phyloP scores from a whole-genome alignment of 2,329 filamentous ascomycete genomes.

The Fusarium mexicanum region DNA sequence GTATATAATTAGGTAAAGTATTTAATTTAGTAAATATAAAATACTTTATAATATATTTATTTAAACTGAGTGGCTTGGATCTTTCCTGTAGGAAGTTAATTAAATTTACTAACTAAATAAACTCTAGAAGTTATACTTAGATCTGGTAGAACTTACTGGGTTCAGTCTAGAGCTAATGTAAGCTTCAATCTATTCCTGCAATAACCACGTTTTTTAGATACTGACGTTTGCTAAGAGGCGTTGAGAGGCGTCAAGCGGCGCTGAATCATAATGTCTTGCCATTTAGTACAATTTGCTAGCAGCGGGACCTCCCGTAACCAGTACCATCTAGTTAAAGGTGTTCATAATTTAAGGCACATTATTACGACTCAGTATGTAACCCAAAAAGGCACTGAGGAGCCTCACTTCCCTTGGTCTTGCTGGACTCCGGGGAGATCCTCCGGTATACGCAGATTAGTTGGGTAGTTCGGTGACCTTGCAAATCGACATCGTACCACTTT shows the following conservation, averaged over 20 bases:
- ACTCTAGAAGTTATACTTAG: not conserved
- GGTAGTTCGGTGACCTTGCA: not conserved
- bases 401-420: fast-evolving
- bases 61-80: too few species aligned
- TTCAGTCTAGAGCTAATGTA: not conserved
- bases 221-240: fast-evolving
- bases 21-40: fast-evolving
- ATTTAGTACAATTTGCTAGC: not conserved
- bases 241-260: not conserved
- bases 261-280: not conserved
- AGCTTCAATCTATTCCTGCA: not conserved
- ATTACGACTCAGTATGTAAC: not conserved
- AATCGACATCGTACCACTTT: not conserved
- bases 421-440: not conserved
- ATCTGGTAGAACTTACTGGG: not conserved
- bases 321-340: not conserved
- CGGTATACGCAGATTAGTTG: too few species aligned
- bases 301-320: not conserved
- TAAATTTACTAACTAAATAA: too few species aligned
- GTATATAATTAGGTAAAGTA: not conserved
- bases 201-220: fast-evolving
- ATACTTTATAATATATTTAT: not conserved
- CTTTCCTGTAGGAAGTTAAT: too few species aligned
- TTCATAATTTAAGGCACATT: not conserved
- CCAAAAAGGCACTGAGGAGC: not conserved